These are phyloP conservation scores for Apiospora aurea DNA, from an alignment of 2,329 filamentous ascomycete species.

Conservation along the genomic window DNA sequence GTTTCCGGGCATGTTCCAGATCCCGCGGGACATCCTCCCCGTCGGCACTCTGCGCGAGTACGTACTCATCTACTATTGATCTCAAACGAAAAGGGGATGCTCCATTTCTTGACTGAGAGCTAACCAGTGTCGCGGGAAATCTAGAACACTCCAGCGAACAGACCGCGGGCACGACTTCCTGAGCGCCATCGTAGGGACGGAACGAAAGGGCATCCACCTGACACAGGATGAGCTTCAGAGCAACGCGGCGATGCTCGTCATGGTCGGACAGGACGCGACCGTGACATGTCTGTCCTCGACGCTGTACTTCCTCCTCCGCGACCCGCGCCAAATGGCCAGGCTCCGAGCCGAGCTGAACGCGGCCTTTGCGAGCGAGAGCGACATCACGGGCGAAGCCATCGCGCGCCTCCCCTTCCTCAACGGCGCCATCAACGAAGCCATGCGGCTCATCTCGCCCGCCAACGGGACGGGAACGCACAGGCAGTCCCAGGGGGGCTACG, in stretches of 20 bases:
- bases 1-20: neutral
- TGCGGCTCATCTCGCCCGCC: conserved; percentile 36
- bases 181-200: conserved; percentile 7
- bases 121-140: neutral
- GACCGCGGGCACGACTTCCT: conserved; percentile 20
- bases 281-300: conserved; percentile 44
- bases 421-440: conserved; percentile 45
- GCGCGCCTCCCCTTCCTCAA: conserved; percentile 41
- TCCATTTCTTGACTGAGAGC: neutral
- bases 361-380: conserved; percentile 37
- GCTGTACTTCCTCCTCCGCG: conserved; percentile 11
- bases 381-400: conserved; percentile 40
- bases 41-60: neutral
- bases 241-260: conserved; percentile 12
- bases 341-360: conserved; percentile 42
- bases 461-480: conserved; percentile 11
- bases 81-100: neutral
- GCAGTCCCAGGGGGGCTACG: neutral
- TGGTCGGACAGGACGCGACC: neutral
- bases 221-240: conserved; percentile 2
- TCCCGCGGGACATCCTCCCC: conserved; percentile 1
- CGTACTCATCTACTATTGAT: neutral
- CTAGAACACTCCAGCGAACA: conserved; percentile 1
- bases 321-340: conserved; percentile 25
- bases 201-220: conserved; percentile 6